Conservation (phyloP, 1,139 yeast species). For the Geotrichum candidum region DNA sequence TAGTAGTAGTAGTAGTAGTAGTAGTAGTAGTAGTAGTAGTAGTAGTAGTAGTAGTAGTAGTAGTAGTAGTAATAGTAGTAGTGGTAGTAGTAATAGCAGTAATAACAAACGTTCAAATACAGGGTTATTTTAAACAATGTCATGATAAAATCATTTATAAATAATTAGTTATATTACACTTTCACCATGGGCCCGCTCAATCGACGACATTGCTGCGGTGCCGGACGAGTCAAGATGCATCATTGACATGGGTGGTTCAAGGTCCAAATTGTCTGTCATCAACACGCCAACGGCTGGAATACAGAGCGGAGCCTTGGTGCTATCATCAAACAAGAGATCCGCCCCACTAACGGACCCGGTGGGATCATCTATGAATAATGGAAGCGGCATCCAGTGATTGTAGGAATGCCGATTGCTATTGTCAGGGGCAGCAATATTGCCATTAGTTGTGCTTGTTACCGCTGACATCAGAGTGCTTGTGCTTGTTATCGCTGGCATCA, state of each 20-base stretch:
- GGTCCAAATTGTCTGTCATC: constrained; percentile 10
- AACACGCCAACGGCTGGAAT: constrained; percentile 9
- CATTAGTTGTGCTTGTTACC: constrained; percentile 35
- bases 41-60: too few relatives aligned
- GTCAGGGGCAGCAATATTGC: constrained; percentile 23
- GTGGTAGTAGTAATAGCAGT: too few relatives aligned
- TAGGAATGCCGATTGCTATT: constrained; percentile 49
- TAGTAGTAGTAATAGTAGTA: too few relatives aligned
- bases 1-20: too few relatives aligned
- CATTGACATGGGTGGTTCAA: constrained; percentile 9
- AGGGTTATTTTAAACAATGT: too few relatives aligned
- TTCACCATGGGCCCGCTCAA: too few relatives aligned
- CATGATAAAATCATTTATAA: too few relatives aligned
- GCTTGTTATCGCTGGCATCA: constrained; percentile 17
- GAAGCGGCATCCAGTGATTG: background rate
- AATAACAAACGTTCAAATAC: too few relatives aligned
- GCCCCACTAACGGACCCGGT: background rate
- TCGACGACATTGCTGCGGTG: too few relatives aligned
- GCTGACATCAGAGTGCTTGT: constrained; percentile 17
- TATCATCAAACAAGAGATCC: constrained; percentile 5
- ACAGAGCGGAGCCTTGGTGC: constrained; percentile 2
- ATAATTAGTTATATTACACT: too few relatives aligned
- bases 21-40: too few relatives aligned
- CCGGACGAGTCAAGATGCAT: constrained; percentile 1
- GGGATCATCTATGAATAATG: background rate